Evolutionary conservation across 306 rosid genomes (phyloP).

Genomic region (Delonix regia): DNA sequence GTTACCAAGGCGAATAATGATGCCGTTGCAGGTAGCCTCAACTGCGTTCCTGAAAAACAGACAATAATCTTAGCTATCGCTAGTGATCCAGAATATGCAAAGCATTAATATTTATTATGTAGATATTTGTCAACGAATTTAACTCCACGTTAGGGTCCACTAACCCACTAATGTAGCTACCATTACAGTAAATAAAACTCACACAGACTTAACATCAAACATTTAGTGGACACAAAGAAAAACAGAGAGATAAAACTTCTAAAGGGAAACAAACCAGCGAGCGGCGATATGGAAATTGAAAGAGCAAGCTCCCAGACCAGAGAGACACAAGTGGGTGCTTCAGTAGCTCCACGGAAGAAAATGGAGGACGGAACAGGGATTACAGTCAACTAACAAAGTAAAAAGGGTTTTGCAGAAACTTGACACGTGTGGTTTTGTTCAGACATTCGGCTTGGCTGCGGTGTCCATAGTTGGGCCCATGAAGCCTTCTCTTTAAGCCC

Average conservation of each 20-base stretch:
- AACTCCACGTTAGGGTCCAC: not conserved
- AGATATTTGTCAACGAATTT: not conserved
- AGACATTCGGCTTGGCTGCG: too few relatives aligned
- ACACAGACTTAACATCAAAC: not conserved
- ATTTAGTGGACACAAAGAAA: not conserved
- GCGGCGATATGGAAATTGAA: not conserved
- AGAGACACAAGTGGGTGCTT: not conserved
- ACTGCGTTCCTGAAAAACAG: slow-evolving; percentile 16
- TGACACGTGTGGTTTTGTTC: too few relatives aligned
- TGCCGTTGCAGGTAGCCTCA: not conserved
- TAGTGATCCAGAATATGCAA: not conserved
- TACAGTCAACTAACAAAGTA: not conserved
- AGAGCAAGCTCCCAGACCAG: not conserved
- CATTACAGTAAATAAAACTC: not conserved
- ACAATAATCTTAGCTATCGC: not conserved
- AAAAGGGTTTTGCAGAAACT: not conserved
- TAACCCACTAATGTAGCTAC: not conserved
- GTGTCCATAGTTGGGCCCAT: too few relatives aligned
- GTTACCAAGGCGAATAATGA: not conserved
- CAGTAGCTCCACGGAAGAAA: not conserved
- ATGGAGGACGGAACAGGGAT: not conserved
- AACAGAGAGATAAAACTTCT: not conserved
- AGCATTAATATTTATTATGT: not conserved
- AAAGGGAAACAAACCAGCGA: not conserved
- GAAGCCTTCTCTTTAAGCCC: too few relatives aligned